Conservation (phyloP, 2,329 filamentous ascomycete genomes). For the Botrytis paeoniae region DNA sequence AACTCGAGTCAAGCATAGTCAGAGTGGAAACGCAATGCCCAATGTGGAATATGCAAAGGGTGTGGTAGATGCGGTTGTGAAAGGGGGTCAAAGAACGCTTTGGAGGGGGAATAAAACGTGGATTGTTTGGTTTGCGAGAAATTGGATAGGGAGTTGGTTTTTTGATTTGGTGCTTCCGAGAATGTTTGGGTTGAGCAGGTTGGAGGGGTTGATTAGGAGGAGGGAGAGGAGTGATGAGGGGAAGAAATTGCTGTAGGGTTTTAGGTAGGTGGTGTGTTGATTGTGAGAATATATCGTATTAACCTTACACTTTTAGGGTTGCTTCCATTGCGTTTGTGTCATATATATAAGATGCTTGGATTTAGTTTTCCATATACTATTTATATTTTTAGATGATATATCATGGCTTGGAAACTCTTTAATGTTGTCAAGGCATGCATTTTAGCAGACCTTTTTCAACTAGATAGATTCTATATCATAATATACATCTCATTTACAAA, state of each 20-base stretch:
- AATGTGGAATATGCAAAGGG: slow-evolving; percentile 30
- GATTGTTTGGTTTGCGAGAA: slow-evolving; percentile 27
- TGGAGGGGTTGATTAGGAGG: slow-evolving; percentile 21
- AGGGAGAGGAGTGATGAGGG: not conserved
- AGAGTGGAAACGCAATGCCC: slow-evolving; percentile 29
- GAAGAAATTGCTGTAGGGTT: not conserved
- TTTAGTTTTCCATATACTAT: not conserved
- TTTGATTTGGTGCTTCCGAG: slow-evolving; percentile 32
- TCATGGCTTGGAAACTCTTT: not conserved
- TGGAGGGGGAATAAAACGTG: slow-evolving; percentile 31
- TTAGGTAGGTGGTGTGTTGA: not conserved
- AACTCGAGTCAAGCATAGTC: slow-evolving; percentile 30
- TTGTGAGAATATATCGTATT: not conserved
- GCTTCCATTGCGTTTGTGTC: not conserved
- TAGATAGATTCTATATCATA: too few relatives aligned
- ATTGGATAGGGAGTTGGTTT: slow-evolving; percentile 28
- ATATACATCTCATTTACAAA: not conserved
- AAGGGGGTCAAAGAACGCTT: slow-evolving; percentile 22
- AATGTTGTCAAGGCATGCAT: not conserved
- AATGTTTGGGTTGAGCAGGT: slow-evolving; percentile 31
- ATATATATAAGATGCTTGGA: not conserved
- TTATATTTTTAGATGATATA: not conserved
- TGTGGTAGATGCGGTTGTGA: slow-evolving; percentile 31
- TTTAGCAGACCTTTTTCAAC: too few relatives aligned
- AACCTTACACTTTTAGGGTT: not conserved